Evolutionary conservation across 805 yeast genomes (phyloP), one percentile per base, ranked within the genome.

Genomic region (Candida orba): DNA sequence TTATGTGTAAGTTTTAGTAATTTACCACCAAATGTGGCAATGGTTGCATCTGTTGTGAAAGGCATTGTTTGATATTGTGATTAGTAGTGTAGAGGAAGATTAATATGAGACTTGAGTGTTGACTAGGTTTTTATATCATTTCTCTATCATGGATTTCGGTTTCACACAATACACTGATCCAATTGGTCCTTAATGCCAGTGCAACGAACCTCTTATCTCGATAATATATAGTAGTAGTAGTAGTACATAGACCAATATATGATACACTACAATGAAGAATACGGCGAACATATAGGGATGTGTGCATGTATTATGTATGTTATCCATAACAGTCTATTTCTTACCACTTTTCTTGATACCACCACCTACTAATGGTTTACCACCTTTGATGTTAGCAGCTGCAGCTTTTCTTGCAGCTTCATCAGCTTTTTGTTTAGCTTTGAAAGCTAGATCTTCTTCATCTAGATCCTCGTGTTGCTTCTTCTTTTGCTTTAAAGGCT

Each of bases 341-440:
- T 75, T 75, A 52, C 78, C 84, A 55, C 84, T 83, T 79, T 90
- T 91, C 78, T 91, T 90, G 72, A 90, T 90, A 48, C 98, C 98
- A 42, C 96, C 96, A 51, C 95, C 90, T 43, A 81, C 80, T 58
- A 90, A 69, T 32, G 96, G 96, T 43, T 96, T 96, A 52, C 95
- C 95, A 60, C 84, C 79, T 57, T 84, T 72, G 47, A 95, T 93
- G 67, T 84, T 79, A 41, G 83, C 78, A 52, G 91, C 88, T 81
- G 91, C 75, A 43, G 84, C 95, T 69, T 90, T 91, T 68, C 81
- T 81, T 27, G 96, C 96, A 61, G 84, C 85, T 54, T 91, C 96
- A 50, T 86, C 97, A 45, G 95, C 96, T 66, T 84, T 87, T 71
- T 88, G 95, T 75, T 89, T 90, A 59, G 84, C 91, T 72, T 87